Base-by-base conservation (phyloP, 2,329 filamentous ascomycete genomes). In the Stemphylium vesicarium region DNA sequence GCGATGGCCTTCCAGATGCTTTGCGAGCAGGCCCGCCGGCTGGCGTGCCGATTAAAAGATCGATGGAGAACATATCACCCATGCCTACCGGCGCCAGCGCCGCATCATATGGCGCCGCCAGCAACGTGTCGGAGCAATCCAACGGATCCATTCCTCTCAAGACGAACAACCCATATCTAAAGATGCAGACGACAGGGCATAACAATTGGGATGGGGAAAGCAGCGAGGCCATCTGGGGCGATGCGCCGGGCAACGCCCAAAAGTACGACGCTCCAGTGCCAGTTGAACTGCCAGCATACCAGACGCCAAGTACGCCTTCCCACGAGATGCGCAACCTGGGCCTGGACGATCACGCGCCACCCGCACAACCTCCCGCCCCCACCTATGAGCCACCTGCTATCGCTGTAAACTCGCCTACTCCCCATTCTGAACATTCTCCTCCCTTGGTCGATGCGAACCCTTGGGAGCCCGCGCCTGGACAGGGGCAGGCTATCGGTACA, bases 101-200 rank as follows among this genome's bases (percentile, higher is more conserved):
- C 13, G 62, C 64, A 20, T 73, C 71, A 2, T 71, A 63, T 32
- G 65, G 70, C 26, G 63, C 65, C 16, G 58, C 51, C 10, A 75
- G 72, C 62, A 72, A 63, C 16, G 60, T 65, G 39, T 75, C 74
- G 0, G 64, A 62, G 36, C 64, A 63, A 16, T 67, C 64, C 1
- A 63, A 57, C 18, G 60, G 62, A 16, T 72, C 72, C 2, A 50
- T 70, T 31, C 69, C 72, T 1, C 59, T 78, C 16, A 62, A 77
- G 53, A 78, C 77, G 3, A 77, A 79, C 56, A 80, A 80, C 50
- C 78, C 79, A 8, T 80, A 80, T 56, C 66, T 76, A 18, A 71
- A 70, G 24, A 73, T 75, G 63, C 75, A 78, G 43, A 57, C 63
- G 13, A 76, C 75, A 1, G 74, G 72, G 0, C 67, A 77, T 45